These are phyloP conservation scores for Ambrosia hybrid DNA, from an alignment of 140 eudicot genomes.

Conservation along the genomic window DNA sequence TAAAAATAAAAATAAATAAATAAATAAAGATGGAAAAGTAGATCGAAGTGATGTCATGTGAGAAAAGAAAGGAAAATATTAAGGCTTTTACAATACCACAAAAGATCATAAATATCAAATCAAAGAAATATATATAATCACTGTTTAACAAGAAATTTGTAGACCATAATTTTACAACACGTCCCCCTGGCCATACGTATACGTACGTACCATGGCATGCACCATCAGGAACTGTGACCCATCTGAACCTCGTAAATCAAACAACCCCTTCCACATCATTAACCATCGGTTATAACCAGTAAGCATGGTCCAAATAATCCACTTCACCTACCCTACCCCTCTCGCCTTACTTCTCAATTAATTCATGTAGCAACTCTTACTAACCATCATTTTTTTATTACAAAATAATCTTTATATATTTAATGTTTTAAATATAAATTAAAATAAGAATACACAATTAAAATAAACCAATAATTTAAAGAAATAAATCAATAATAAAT, in stretches of 20 bases:
- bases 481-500: too few species aligned
- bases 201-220: constrained; percentile 16
- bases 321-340: constrained; percentile 30
- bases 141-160: constrained; percentile 32
- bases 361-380: not conserved
- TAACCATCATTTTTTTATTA: not conserved
- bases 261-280: constrained; percentile 17
- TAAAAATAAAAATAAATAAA: not conserved
- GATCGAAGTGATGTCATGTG: constrained; percentile 23
- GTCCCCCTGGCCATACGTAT: constrained; percentile 20
- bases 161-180: constrained; percentile 28
- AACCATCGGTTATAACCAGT: constrained; percentile 37
- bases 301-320: constrained; percentile 15
- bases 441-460: too few species aligned
- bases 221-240: constrained; percentile 39
- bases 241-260: constrained; percentile 42
- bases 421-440: too few species aligned
- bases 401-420: not conserved
- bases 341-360: constrained; percentile 22
- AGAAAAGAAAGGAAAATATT: constrained; percentile 1
- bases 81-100: constrained; percentile 14
- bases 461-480: too few species aligned
- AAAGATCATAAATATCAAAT: constrained; percentile 31
- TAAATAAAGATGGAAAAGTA: not conserved
- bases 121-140: constrained; percentile 28